Evolutionary conservation across 2,329 filamentous ascomycete genomes (phyloP).

Genomic region (Microsporum audouinii): DNA sequence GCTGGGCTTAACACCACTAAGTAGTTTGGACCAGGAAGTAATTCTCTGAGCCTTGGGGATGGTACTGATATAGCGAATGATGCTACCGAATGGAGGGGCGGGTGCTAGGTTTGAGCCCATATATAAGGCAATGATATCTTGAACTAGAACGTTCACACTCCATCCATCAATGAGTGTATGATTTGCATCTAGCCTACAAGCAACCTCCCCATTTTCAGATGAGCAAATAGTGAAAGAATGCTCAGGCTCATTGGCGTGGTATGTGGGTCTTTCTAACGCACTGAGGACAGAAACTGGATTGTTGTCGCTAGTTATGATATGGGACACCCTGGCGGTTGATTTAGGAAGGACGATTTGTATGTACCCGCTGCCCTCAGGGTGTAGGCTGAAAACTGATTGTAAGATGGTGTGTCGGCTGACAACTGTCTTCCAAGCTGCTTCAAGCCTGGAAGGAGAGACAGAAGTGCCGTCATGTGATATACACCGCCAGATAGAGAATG

Average conservation of each 20-base stretch:
- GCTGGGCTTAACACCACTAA: constrained; percentile 31
- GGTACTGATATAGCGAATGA: constrained; percentile 25
- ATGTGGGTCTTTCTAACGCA: not conserved
- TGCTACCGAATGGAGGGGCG: constrained; percentile 27
- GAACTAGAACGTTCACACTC: constrained; percentile 32
- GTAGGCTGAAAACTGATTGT: constrained; percentile 21
- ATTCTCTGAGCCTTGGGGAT: constrained; percentile 20
- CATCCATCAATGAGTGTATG: constrained; percentile 37
- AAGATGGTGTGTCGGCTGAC: constrained; percentile 22
- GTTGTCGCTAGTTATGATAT: not conserved
- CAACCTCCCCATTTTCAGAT: constrained; percentile 21
- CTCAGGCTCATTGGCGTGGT: not conserved
- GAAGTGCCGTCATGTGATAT: not conserved
- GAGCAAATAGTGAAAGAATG: constrained; percentile 28
- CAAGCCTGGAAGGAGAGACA: not conserved
- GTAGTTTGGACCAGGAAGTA: constrained; percentile 28
- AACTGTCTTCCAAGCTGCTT: constrained; percentile 7
- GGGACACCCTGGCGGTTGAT: not conserved
- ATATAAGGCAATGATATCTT: constrained; percentile 30
- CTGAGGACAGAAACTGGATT: not conserved
- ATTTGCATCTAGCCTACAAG: constrained; percentile 31
- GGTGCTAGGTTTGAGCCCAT: constrained; percentile 19
- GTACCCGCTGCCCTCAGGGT: not conserved
- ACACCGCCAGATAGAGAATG: constrained; percentile 7
- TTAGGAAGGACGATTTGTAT: not conserved